Conservation (phyloP, 371 early-diverging fungal species). For the Capillidium rhysosporum region DNA sequence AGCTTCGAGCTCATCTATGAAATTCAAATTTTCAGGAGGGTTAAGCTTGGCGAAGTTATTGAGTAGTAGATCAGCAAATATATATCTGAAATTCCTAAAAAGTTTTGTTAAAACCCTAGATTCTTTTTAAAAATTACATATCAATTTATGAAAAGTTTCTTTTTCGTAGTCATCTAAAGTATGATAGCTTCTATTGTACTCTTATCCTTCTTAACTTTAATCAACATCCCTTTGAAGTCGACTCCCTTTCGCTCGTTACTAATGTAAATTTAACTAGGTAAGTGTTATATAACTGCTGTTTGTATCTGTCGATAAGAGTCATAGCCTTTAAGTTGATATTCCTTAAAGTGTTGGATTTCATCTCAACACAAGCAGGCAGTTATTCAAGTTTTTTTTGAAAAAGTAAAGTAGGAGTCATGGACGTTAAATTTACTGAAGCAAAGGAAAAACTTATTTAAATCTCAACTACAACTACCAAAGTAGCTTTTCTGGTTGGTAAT, state of each 20-base stretch:
- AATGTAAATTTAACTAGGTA: neutral
- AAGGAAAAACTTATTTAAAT: neutral
- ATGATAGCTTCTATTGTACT: constrained; percentile 83
- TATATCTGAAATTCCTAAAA: constrained; percentile 73
- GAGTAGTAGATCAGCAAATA: constrained; percentile 84
- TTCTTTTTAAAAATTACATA: constrained; percentile 21
- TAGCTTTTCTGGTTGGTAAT: constrained; percentile 70
- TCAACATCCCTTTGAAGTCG: constrained; percentile 61
- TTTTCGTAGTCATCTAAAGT: constrained; percentile 76
- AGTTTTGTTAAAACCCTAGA: neutral
- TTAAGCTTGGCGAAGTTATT: constrained; percentile 77
- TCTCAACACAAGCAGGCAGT: constrained; percentile 42
- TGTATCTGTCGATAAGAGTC: constrained; percentile 77
- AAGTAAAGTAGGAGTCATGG: constrained; percentile 39
- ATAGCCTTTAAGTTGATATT: constrained; percentile 82
- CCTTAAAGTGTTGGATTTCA: constrained; percentile 51
- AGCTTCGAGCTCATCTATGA: constrained; percentile 83
- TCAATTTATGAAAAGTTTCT: constrained; percentile 71
- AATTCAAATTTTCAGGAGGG: constrained; percentile 54
- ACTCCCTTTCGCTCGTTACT: constrained; percentile 80
- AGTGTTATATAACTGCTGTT: neutral
- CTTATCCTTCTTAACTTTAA: constrained; percentile 80
- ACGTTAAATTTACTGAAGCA: neutral
- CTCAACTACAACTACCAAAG: constrained; percentile 9
- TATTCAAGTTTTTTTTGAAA: constrained; percentile 41